Conservation (phyloP, 352 stramenopile genomes). For the Thalassiosira mediterranea region DNA sequence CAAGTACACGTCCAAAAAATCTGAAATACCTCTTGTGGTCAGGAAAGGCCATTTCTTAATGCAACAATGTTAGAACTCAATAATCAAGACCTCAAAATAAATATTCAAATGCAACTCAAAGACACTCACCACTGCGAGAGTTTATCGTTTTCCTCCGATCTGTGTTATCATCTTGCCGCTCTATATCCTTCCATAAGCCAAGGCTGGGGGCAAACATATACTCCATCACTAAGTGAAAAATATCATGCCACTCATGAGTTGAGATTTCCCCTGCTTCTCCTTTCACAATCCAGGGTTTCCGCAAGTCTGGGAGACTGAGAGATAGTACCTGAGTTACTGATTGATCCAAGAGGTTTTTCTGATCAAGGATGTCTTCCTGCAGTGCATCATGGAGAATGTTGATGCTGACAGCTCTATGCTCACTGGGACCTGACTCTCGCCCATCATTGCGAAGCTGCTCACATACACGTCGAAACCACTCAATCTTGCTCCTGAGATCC, state of each 20-base stretch:
- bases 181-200: conserved; percentile 86
- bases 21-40: conserved; percentile 95
- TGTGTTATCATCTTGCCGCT: too few species aligned
- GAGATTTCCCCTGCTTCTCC: conserved; percentile 86
- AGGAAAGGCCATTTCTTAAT: conserved; percentile 77
- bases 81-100: too few species aligned
- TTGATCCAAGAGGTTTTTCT: conserved; percentile 85
- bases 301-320: conserved; percentile 79
- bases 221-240: conserved; percentile 86
- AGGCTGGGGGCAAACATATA: conserved; percentile 89
- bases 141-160: conserved; percentile 90
- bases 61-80: too few species aligned
- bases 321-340: conserved; percentile 84
- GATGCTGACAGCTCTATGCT: conserved; percentile 78
- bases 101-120: too few species aligned
- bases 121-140: conserved; percentile 73
- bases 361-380: too few species aligned
- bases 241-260: conserved; percentile 87
- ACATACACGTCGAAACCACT: conserved; percentile 82
- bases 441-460: conserved; percentile 60
- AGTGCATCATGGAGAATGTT: conserved; percentile 81
- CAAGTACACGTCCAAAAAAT: conserved; percentile 92
- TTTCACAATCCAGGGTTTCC: conserved; percentile 87
- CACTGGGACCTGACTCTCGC: conserved; percentile 72
- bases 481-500: conserved; percentile 70